phyloP scores from a whole-genome alignment of 1,139 yeast species.

The Magnusiomyces tetraspermus region DNA sequence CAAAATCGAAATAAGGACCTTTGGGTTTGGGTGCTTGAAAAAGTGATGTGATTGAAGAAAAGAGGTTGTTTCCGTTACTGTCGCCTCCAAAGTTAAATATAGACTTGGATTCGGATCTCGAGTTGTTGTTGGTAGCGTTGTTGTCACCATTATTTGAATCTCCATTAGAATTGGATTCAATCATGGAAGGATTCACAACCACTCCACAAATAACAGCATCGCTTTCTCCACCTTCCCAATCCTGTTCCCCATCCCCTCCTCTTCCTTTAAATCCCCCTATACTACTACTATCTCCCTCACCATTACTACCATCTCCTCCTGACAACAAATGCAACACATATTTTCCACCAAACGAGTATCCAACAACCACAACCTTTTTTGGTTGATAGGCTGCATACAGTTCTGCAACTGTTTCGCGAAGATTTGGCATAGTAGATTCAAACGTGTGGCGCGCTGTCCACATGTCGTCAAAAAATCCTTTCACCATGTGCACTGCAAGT shows the following conservation, averaged over 20 bases:
- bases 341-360: slow-evolving; percentile 37
- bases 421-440: slow-evolving; percentile 27
- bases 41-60: too few species aligned
- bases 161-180: slow-evolving; percentile 18
- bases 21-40: too few species aligned
- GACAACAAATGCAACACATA: slow-evolving; percentile 27
- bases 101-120: not conserved
- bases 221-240: slow-evolving; percentile 16
- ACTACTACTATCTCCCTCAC: too few species aligned
- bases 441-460: slow-evolving; percentile 36
- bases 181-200: slow-evolving; percentile 32
- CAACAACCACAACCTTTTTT: slow-evolving; percentile 29
- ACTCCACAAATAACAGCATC: slow-evolving; percentile 30
- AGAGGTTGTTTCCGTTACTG: too few species aligned
- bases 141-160: not conserved
- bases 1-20: slow-evolving; percentile 20
- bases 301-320: slow-evolving; percentile 16
- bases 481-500: slow-evolving; percentile 28
- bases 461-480: slow-evolving; percentile 33
- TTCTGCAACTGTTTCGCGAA: slow-evolving; percentile 29
- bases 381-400: slow-evolving; percentile 31
- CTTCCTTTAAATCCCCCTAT: slow-evolving; percentile 26
- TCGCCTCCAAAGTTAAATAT: not conserved
- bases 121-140: not conserved
- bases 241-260: slow-evolving; percentile 10